phyloP scores from a whole-genome alignment of 2,329 filamentous ascomycete species.

The Trichoderma sp. region DNA sequence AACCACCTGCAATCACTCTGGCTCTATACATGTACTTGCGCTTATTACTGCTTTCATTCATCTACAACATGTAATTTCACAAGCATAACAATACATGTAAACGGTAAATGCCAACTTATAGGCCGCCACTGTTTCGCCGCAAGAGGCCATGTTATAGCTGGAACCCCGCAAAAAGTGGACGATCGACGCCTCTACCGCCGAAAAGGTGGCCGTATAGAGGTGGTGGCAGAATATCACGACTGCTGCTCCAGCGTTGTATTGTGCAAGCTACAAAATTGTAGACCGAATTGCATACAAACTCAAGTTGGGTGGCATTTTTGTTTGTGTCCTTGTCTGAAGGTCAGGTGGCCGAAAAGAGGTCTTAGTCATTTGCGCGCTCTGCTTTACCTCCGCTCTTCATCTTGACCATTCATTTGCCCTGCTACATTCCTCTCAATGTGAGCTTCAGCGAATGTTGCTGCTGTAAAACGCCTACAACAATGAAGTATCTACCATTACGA shows the following conservation, averaged over 20 bases:
- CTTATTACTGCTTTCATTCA: neutral
- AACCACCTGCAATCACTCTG: too few relatives aligned
- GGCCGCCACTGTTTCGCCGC: neutral
- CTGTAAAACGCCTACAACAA: neutral
- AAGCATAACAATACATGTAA: neutral
- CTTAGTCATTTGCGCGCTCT: neutral
- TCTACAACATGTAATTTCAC: neutral
- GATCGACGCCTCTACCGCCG: slow-evolving; percentile 21
- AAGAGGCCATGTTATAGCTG: neutral
- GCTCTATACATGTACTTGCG: neutral
- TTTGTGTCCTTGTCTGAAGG: neutral
- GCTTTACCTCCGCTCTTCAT: neutral
- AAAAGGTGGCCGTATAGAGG: neutral
- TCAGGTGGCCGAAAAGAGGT: neutral
- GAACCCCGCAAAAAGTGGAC: slow-evolving; percentile 28
- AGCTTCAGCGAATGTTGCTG: neutral
- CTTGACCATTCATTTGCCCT: neutral
- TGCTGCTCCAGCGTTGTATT: neutral
- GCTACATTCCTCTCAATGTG: slow-evolving; percentile 1
- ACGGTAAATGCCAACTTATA: neutral
- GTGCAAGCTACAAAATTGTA: neutral
- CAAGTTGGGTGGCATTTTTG: neutral
- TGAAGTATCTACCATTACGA: neutral
- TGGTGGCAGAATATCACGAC: neutral
- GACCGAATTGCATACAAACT: neutral